Conservation (phyloP, 2,329 filamentous ascomycete species). For the Nannizzia gypsea region DNA sequence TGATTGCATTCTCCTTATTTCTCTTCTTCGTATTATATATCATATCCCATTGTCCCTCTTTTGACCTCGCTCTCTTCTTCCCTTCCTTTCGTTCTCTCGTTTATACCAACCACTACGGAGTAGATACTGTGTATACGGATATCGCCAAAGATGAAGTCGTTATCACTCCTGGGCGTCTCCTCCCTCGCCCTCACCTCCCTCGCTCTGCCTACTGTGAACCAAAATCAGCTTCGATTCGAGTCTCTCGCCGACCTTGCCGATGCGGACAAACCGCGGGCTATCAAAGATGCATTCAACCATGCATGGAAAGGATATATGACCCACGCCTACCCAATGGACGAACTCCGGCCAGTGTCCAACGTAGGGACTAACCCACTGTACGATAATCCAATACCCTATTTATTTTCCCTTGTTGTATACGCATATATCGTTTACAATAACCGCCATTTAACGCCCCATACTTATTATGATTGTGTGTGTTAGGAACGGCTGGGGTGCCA, state of each 20-base stretch:
- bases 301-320: conserved; percentile 63
- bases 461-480: conserved; percentile 9
- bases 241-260: not conserved
- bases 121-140: too few relatives aligned
- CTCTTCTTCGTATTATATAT: too few relatives aligned
- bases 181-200: conserved; percentile 6
- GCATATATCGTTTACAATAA: not conserved
- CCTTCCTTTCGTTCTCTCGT: not conserved
- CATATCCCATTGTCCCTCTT: too few relatives aligned
- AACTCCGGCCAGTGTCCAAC: conserved; percentile 57
- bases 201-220: conserved; percentile 5
- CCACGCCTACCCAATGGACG: conserved; percentile 68
- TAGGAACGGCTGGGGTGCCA: conserved; percentile 77
- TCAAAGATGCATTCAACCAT: conserved; percentile 57
- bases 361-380: conserved; percentile 58
- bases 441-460: not conserved
- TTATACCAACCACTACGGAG: not conserved
- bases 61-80: too few relatives aligned
- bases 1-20: too few relatives aligned
- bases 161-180: not conserved
- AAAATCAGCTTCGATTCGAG: not conserved
- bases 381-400: conserved; percentile 12
- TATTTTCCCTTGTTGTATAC: not conserved
- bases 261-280: conserved; percentile 41
- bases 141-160: not conserved